phyloP scores from a whole-genome alignment of 2,329 filamentous ascomycete species.

The Ilyonectria sp. region DNA sequence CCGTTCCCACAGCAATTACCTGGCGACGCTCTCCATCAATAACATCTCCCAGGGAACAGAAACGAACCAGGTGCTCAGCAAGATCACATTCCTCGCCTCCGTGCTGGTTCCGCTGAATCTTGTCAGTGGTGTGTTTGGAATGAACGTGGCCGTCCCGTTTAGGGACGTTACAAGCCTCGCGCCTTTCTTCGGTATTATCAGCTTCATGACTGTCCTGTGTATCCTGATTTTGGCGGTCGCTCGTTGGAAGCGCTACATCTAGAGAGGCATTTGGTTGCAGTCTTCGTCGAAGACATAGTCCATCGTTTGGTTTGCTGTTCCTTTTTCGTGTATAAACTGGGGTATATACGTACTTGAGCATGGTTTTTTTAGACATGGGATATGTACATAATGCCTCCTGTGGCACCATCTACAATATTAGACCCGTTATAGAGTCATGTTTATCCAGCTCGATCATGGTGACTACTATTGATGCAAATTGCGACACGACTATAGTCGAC shows the following conservation, averaged over 20 bases:
- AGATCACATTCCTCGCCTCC: slow-evolving; percentile 94
- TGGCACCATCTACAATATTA: slow-evolving; percentile 10
- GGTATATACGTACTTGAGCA: slow-evolving; percentile 28
- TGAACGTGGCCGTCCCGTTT: slow-evolving; percentile 87
- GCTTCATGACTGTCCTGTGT: slow-evolving; percentile 68
- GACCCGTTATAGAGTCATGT: slow-evolving; percentile 29
- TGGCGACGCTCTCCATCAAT: slow-evolving; percentile 94
- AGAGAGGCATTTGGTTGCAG: slow-evolving; percentile 26
- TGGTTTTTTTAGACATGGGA: slow-evolving; percentile 32
- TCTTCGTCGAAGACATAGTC: slow-evolving; percentile 6
- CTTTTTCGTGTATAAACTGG: slow-evolving; percentile 38
- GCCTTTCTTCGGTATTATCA: slow-evolving; percentile 67
- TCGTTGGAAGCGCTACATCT: slow-evolving; percentile 64
- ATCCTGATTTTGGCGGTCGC: slow-evolving; percentile 63
- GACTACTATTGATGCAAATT: not conserved
- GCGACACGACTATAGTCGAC: not conserved
- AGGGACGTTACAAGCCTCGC: slow-evolving; percentile 66
- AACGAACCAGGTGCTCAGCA: slow-evolving; percentile 91
- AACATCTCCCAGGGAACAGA: slow-evolving; percentile 90
- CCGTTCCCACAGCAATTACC: slow-evolving; percentile 94
- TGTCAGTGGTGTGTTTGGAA: slow-evolving; percentile 88
- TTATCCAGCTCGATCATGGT: not conserved
- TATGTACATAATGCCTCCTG: slow-evolving; percentile 22
- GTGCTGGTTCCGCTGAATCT: slow-evolving; percentile 97
- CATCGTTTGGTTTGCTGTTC: slow-evolving; percentile 20